A percentile compares a stretch with the other conserved stretches of the same genome.
Conservation (phyloP, 768 basidiomycete species). For the Boletus rufocinnamomeus region DNA sequence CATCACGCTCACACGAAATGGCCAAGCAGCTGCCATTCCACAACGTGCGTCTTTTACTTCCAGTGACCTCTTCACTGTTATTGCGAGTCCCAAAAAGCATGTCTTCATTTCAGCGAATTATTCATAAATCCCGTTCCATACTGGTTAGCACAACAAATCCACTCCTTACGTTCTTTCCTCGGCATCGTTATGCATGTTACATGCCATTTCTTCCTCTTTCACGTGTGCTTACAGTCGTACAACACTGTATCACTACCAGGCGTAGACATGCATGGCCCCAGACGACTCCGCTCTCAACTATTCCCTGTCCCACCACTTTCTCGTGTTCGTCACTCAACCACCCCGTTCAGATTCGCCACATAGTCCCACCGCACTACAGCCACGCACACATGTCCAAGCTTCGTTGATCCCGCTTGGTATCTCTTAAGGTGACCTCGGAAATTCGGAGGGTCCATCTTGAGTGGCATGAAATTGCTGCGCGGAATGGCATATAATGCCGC, state of each 20-base stretch:
- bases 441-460: conserved; percentile 59
- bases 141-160: conserved; percentile 49
- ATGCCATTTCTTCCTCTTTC: conserved; percentile 47
- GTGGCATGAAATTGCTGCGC: conserved; percentile 64
- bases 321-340: conserved; percentile 53
- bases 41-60: conserved; percentile 45
- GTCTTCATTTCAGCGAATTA: not conserved
- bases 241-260: conserved; percentile 38
- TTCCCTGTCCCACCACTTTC: conserved; percentile 58
- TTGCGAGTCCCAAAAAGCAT: conserved; percentile 46
- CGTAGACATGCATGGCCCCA: conserved; percentile 24
- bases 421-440: conserved; percentile 52
- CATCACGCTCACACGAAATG: conserved; percentile 47
- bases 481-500: too few relatives aligned
- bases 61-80: conserved; percentile 49
- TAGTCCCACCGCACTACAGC: conserved; percentile 18
- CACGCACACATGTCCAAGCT: conserved; percentile 26
- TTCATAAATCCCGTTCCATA: conserved; percentile 27
- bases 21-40: conserved; percentile 48
- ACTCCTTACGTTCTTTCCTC: conserved; percentile 58
- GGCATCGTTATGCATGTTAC: conserved; percentile 49
- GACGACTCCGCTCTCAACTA: conserved; percentile 49
- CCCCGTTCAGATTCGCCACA: conserved; percentile 29
- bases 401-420: conserved; percentile 34
- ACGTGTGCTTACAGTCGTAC: conserved; percentile 47